Base-by-base conservation (phyloP, 2,329 filamentous ascomycete genomes). In the Curvularia hawaiiensis region DNA sequence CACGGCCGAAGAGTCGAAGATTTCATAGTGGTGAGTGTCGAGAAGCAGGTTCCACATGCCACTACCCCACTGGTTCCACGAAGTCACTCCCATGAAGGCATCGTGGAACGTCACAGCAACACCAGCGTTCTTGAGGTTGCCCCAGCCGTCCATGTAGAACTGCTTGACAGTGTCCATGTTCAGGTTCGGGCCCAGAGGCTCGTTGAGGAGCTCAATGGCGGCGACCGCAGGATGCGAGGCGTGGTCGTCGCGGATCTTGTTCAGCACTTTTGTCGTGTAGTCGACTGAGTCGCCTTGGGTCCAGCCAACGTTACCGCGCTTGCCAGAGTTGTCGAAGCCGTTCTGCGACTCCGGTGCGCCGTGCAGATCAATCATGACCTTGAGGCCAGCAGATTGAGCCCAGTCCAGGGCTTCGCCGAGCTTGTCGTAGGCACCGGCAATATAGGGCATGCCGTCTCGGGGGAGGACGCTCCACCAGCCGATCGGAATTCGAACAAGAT, bases 291-390 rank as follows among this genome's bases (percentile, higher is more conserved):
- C 74, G 47, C 79, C 79, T 63, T 79, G 76, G 5, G 73, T 77
- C 79, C 79, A 81, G 40, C 62, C 66, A n/a, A 84, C 75, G 6
- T 61, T 44, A 4, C 82, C 82, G 18, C 77, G 75, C 44, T 77
- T 79, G 45, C 87, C 87, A 52, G 83, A 86, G 75, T 89, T 89
- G 73, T 89, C 87, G 68, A 88, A 89, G 3, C 87, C 87, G 60
- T 89, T 89, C 65, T 89, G 87, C 7, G 84, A 87, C 7, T 82
- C 82, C 18, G 85, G 84, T 31, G 85, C 85, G 63, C 87, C 88
- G 67, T 90, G 88, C 22, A 90, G 75, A 70, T 90, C 88, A 64
- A 90, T 81, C 75, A 88, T 82, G 41, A 90, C 84, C 67, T 88
- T 88, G 48, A 90, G 70, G 4, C 84, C 83, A 44, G 83, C 79